Conservation (phyloP, 2,329 filamentous ascomycete genomes). For the Curvularia sp. region DNA sequence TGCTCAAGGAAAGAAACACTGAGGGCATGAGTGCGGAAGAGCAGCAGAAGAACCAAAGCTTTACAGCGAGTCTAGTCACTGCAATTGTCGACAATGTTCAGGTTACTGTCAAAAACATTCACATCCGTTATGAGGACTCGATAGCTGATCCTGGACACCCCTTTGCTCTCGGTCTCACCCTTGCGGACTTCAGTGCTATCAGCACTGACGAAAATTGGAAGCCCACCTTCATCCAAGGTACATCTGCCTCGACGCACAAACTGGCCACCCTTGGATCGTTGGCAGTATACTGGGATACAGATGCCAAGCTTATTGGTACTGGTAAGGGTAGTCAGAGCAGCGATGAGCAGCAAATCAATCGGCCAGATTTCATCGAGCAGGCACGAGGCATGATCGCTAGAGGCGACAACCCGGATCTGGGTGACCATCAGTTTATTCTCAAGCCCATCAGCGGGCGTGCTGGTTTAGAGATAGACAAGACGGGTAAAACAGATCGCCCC, state of each 20-base stretch:
- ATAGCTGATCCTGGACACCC: constrained; percentile 94
- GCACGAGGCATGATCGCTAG: constrained; percentile 83
- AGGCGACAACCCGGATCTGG: constrained; percentile 64
- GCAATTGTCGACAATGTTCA: constrained; percentile 99
- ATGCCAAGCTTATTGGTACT: constrained; percentile 81
- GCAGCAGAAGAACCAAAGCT: constrained; percentile 96
- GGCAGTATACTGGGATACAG: constrained; percentile 98
- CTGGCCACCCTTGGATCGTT: constrained; percentile 87
- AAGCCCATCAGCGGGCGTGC: constrained; percentile 95
- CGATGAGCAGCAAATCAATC: constrained; percentile 67
- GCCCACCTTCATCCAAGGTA: constrained; percentile 93
- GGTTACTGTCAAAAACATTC: constrained; percentile 97
- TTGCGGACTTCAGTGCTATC: constrained; percentile 96
- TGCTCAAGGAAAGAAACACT: constrained; percentile 89
- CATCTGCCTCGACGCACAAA: constrained; percentile 85
- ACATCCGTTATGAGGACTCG: constrained; percentile 96
- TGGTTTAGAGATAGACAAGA: constrained; percentile 94
- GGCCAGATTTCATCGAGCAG: constrained; percentile 77
- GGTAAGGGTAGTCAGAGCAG: constrained; percentile 74
- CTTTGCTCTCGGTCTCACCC: constrained; percentile 88
- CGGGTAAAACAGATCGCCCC: constrained; percentile 76
- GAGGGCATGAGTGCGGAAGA: constrained; percentile 95
- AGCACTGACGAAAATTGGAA: constrained; percentile 96
- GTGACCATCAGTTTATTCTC: constrained; percentile 87
- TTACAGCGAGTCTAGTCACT: constrained; percentile 91